Base-by-base conservation (phyloP, 192 early-diverging fungal species). In the Spizellomyces sp. region DNA sequence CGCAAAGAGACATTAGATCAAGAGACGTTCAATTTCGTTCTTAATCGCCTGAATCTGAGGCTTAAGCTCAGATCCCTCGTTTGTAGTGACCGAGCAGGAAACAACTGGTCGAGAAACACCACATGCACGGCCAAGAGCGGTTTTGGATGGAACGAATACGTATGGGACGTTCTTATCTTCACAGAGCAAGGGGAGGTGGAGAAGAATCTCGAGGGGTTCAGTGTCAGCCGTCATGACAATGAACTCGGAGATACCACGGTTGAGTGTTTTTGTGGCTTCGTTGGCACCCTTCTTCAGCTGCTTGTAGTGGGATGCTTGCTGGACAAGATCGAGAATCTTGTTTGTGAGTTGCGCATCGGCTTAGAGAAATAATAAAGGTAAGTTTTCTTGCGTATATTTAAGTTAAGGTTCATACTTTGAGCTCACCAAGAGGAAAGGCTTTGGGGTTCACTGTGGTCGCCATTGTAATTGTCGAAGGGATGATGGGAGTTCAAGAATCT, bases 161-260 rank as follows among this genome's bases (percentile, higher is more conserved):
- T 99, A 99, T 50, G 97, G 97, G 55, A 99, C 97, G 89, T 99
- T 99, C 84, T 99, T 99, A 85, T 99, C 97, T 85, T 99, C 97
- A 85, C 97, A 97, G 67, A 98, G 85, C 8, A 99, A 88, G 22
- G 97, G 97, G 65, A 99, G 81, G 87, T 99, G 96, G 55, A 99
- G 86, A 50, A 99, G 84, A 80, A 99, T 97, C 79, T 99, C 97
- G 63, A 99, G 88, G 44, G 97, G 97, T 83, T 95, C 93, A 68
- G 95, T 92, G 82, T 99, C 97, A 70, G 96, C 97, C 50, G 97
- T 92, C 94, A 99, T 91, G 77, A 99, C 89, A 76, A 99, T 95
- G 86, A 99, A 99, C 86, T 99, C 97, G 73, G 94, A 87, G 77
- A 95, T 96, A 87, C 95, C 95, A 70, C 96, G 92, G 92, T 99